Conservation (phyloP, 148 eudicot genomes). For the Rhododendron simsii region DNA sequence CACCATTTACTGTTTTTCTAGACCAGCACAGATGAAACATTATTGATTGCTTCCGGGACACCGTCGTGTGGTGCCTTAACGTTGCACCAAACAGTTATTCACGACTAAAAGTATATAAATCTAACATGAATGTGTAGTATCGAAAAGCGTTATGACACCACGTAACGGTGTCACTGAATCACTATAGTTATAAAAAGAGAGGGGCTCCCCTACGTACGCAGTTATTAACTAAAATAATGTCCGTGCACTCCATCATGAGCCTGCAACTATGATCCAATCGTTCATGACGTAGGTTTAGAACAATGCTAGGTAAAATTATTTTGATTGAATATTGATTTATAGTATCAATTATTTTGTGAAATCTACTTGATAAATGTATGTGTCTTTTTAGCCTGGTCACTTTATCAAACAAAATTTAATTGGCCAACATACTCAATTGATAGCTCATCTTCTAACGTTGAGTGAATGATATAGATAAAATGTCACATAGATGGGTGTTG, state of each 20-base stretch:
- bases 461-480: not conserved
- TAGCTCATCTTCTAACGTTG: not conserved
- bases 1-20: not conserved
- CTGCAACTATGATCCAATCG: not conserved
- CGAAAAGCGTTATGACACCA: not conserved
- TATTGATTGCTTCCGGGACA: not conserved
- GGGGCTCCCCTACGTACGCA: too few species aligned
- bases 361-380: not conserved
- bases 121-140: not conserved
- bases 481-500: not conserved
- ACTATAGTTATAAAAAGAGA: too few species aligned
- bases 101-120: too few species aligned
- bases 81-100: not conserved
- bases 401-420: not conserved
- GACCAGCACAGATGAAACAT: not conserved
- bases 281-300: not conserved
- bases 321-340: not conserved
- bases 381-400: not conserved
- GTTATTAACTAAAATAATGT: too few species aligned
- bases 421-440: not conserved
- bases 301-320: too few species aligned
- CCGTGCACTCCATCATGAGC: not conserved
- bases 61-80: not conserved
- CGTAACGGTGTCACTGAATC: not conserved
- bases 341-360: too few species aligned